phyloP scores from a whole-genome alignment of 2,329 filamentous ascomycete genomes.

The Grosmannia serpens region DNA sequence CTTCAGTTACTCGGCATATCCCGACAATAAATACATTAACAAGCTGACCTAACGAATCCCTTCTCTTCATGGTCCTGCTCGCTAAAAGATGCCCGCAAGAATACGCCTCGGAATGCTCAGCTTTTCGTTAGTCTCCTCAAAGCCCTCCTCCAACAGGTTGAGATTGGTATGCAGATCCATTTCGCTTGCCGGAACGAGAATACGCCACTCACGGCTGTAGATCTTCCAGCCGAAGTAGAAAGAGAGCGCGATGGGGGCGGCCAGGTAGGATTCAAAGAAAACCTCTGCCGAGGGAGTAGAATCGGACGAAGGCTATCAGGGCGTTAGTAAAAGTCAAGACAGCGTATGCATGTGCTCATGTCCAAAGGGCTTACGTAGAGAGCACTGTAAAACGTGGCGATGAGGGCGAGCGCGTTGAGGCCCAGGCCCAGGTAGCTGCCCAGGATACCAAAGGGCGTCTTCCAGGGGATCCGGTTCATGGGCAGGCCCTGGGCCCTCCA shows the following conservation, averaged over 20 bases:
- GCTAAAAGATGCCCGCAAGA: background rate
- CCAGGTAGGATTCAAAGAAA: background rate
- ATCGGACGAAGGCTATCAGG: background rate
- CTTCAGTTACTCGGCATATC: no score
- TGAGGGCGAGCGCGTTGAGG: conserved; percentile 55
- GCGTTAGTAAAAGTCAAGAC: background rate
- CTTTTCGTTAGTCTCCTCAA: background rate
- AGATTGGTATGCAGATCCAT: background rate
- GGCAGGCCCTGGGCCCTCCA: conserved; percentile 48
- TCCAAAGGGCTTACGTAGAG: no score
- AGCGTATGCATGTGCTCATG: no score
- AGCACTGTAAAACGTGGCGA: conserved; percentile 62
- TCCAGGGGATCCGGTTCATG: conserved; percentile 35
- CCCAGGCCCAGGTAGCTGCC: conserved; percentile 59
- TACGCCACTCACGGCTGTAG: background rate
- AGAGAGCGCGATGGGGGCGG: background rate
- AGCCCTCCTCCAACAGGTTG: background rate
- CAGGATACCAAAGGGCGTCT: conserved; percentile 40
- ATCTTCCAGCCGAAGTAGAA: background rate
- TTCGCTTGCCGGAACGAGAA: background rate
- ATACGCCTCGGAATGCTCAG: background rate
- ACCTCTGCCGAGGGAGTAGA: background rate
- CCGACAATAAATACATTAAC: no score
- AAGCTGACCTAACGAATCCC: no score
- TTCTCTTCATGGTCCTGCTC: no score